A percentile compares a stretch with the other conserved stretches of the same genome.
phyloP scores from a whole-genome alignment of 345 rosid genomes.

The Lenwebbia sp. region DNA sequence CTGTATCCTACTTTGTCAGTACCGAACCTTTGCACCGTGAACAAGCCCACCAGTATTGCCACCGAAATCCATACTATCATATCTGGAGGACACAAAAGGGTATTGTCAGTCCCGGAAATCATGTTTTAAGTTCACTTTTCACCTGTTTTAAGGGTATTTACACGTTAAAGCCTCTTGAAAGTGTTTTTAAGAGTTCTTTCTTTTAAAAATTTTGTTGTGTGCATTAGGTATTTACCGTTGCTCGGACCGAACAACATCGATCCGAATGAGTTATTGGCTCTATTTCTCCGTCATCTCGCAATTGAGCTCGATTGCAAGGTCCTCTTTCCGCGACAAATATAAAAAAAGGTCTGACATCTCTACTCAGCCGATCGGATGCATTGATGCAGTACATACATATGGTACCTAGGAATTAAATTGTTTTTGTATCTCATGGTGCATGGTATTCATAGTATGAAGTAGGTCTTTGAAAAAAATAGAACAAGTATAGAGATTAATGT shows the following conservation, averaged over 20 bases:
- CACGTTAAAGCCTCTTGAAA: neutral
- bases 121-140: neutral
- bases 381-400: neutral
- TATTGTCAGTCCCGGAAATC: neutral
- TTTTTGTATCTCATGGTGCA: neutral
- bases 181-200: neutral
- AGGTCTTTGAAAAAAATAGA: neutral
- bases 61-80: conserved; percentile 32
- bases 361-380: neutral
- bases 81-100: conserved; percentile 3
- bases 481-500: neutral
- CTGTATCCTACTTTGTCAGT: conserved; percentile 36
- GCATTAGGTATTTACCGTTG: neutral
- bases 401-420: neutral
- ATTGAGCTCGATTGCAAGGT: neutral
- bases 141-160: neutral
- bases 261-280: neutral
- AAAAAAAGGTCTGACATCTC: neutral
- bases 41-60: conserved; percentile 25
- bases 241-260: neutral
- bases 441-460: neutral
- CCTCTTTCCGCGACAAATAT: neutral
- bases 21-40: conserved; percentile 35
- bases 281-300: neutral
- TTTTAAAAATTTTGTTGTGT: neutral